Evolutionary conservation across 345 rosid species (phyloP).

Genomic region (Passiflora organensis): DNA sequence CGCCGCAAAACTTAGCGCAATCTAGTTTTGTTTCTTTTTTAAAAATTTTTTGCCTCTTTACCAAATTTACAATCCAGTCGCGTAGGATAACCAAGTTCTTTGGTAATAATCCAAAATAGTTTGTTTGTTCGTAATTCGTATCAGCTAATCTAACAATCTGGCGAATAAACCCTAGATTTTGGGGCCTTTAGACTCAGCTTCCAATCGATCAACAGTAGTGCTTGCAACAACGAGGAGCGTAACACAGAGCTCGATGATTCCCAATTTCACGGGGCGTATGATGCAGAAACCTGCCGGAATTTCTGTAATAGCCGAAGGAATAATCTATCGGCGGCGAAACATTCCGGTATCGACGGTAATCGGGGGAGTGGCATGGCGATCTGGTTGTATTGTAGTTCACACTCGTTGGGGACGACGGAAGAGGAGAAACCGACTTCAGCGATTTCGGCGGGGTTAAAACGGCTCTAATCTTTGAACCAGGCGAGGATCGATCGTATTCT

Average conservation of each 20-base stretch:
- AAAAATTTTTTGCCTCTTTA: too few relatives aligned
- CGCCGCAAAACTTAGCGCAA: too few relatives aligned
- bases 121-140: too few relatives aligned
- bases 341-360: constrained; percentile 10
- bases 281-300: constrained; percentile 16
- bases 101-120: too few relatives aligned
- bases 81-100: too few relatives aligned
- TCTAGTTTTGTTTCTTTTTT: too few relatives aligned
- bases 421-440: constrained; percentile 45
- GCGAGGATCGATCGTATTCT: constrained; percentile 12
- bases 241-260: constrained; percentile 20
- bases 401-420: constrained; percentile 35
- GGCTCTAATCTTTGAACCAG: constrained; percentile 27
- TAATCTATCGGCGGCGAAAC: too few relatives aligned
- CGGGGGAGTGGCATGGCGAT: constrained; percentile 1
- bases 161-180: not conserved
- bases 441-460: constrained; percentile 26
- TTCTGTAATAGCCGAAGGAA: constrained; percentile 21
- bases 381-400: constrained; percentile 23
- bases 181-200: constrained; percentile 1
- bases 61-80: too few relatives aligned
- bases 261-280: constrained; percentile 22
- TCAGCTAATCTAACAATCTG: too few relatives aligned
- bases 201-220: constrained; percentile 18
- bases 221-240: constrained; percentile 16